phyloP scores from a whole-genome alignment of 31 red algal genomes.

The Odonthalia washingtoniensis region DNA sequence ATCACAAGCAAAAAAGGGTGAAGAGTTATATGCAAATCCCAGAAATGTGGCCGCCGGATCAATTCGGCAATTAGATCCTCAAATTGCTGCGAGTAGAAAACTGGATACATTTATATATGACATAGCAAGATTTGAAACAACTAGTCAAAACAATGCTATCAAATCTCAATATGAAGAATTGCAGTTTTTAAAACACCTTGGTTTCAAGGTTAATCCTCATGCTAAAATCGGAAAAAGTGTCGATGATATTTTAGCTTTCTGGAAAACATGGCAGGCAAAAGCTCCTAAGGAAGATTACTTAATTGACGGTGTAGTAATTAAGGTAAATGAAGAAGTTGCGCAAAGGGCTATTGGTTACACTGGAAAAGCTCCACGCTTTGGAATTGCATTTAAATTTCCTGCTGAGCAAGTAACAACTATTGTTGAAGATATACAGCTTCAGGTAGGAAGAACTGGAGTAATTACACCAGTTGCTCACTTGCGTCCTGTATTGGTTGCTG shows the following conservation, averaged over 20 bases:
- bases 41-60: constrained; percentile 90
- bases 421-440: constrained; percentile 69
- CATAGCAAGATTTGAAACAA: constrained; percentile 14
- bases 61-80: constrained; percentile 76
- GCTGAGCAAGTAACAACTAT: constrained; percentile 60
- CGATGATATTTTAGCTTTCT: not conserved
- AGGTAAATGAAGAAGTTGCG: constrained; percentile 60
- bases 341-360: constrained; percentile 65
- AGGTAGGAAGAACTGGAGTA: constrained; percentile 78
- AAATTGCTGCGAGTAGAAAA: constrained; percentile 34
- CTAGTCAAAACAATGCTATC: not conserved
- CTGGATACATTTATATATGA: constrained; percentile 24
- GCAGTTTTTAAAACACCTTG: constrained; percentile 14
- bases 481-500: constrained; percentile 70
- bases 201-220: constrained; percentile 6
- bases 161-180: constrained; percentile 16
- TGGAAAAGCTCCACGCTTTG: constrained; percentile 68
- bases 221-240: not conserved
- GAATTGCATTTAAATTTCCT: constrained; percentile 84
- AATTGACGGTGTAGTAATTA: constrained; percentile 82
- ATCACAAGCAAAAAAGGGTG: constrained; percentile 7
- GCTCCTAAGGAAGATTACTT: not conserved
- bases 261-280: not conserved
- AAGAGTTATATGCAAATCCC: constrained; percentile 56
- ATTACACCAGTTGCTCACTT: constrained; percentile 91